Evolutionary conservation across 1,284 basidiomycete genomes (phyloP).

Genomic region (Vanrija pseudolonga): DNA sequence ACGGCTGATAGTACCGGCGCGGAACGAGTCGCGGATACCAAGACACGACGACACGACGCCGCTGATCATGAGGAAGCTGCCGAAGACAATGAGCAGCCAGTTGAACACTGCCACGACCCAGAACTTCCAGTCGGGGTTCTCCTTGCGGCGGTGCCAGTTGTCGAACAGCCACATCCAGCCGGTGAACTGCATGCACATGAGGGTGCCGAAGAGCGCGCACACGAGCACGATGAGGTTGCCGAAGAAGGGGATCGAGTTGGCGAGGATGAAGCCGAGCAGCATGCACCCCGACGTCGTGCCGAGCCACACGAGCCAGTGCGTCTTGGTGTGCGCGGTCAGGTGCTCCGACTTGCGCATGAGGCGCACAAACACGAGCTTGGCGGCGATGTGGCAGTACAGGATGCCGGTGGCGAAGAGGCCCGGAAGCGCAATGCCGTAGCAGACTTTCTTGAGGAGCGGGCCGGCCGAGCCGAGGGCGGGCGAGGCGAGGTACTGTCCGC

Average conservation of each 20-base stretch:
- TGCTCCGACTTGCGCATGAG: constrained; percentile 59
- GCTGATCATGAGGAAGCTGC: constrained; percentile 29
- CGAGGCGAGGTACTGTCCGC: constrained; percentile 7
- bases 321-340: constrained; percentile 57
- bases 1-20: constrained; percentile 9
- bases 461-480: constrained; percentile 48
- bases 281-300: not conserved
- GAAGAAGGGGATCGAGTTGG: constrained; percentile 24
- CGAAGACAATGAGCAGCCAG: constrained; percentile 25
- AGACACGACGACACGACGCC: constrained; percentile 2
- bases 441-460: constrained; percentile 36
- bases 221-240: constrained; percentile 25
- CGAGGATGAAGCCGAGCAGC: constrained; percentile 10
- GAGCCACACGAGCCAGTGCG: constrained; percentile 59
- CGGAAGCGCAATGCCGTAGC: constrained; percentile 41
- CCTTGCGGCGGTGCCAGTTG: constrained; percentile 13
- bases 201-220: constrained; percentile 22
- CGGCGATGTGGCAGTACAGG: constrained; percentile 47
- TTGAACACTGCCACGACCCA: constrained; percentile 23
- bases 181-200: constrained; percentile 13
- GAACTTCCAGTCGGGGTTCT: constrained; percentile 9
- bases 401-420: constrained; percentile 33
- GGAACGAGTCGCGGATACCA: not conserved
- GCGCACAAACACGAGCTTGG: constrained; percentile 62
- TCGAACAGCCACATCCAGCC: constrained; percentile 34